Base-by-base conservation (phyloP, 2,329 filamentous ascomycete genomes). In the Claviceps lovelessii region DNA sequence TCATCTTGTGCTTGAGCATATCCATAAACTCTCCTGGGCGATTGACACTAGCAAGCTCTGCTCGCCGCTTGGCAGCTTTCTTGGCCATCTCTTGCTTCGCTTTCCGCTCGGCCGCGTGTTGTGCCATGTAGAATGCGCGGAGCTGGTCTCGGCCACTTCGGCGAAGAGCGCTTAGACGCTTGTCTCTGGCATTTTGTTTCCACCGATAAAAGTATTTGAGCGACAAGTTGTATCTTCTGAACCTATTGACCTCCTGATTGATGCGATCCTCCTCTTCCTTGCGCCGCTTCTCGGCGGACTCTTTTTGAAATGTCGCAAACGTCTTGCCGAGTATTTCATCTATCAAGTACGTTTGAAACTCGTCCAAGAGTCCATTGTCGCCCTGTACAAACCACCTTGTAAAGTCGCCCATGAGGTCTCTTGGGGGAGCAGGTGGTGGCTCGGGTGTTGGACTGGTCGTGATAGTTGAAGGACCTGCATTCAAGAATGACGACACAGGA, bases 171-270 rank as follows among this genome's bases (percentile, higher is more conserved):
- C 73, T 71, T 17, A 77, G 70, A 3, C 75, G 72, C 19, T 71
- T 72, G 49, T 73, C 70, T 13, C 77, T 71, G 9, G 74, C 76
- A 44, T 67, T 72, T 15, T 74, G 64, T 51, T 73, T 75, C 79
- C 79, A 83, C 19, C 70, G 69, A 59, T 81, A 80, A 57, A 81
- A 80, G 63, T 72, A 82, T 50, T 75, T 79, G 56, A 80, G 67
- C 13, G 69, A 67, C 35, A 82, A 67, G 54, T 70, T 79, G 61
- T 77, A 74, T 4, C 59, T 61, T 42, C 75, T 71, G 59, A 76
- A 79, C n/a, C 69, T 64, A 17, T 70, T 68, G 15, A 77, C 77
- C 53, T 76, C 67, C 2, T 70, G 71, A 64, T 76, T 48, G 61
- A 75, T 61, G 58, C 63, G 61, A 19, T 73, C 71, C 45, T 80